Conservation (phyloP, 306 rosid species). For the Luffa acutangula region DNA sequence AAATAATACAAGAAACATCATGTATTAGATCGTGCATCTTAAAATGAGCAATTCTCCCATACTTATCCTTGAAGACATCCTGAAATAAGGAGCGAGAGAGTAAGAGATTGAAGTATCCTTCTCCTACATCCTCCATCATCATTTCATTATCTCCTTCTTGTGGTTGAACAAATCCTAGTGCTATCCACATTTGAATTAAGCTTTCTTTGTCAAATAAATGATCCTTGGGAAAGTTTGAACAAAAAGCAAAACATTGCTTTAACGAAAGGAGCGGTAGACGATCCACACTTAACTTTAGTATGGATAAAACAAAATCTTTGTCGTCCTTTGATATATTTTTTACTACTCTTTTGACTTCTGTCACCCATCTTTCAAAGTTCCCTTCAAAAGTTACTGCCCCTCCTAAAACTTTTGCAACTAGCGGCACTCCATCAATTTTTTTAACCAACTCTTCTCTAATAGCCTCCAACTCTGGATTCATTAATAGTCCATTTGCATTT, state of each 20-base stretch:
- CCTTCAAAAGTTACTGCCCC: not conserved
- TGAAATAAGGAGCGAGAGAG: not conserved
- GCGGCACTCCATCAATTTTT: slow-evolving; percentile 6
- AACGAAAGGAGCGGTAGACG: not conserved
- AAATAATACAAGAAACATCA: not conserved
- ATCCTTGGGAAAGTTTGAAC: slow-evolving; percentile 1
- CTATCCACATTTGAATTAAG: slow-evolving; percentile 10
- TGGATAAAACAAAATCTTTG: not conserved
- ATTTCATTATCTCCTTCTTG: not conserved
- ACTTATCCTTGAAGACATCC: too few species aligned
- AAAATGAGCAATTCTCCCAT: not conserved
- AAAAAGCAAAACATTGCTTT: slow-evolving; percentile 15
- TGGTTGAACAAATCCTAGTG: not conserved
- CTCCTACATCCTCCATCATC: not conserved
- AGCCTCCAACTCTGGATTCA: not conserved
- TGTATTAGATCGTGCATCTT: not conserved
- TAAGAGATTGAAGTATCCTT: not conserved
- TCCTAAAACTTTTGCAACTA: slow-evolving; percentile 14
- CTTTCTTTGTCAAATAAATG: not conserved
- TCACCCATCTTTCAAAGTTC: not conserved
- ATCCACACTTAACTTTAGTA: not conserved
- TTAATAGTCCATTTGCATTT: not conserved
- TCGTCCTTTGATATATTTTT: too few species aligned
- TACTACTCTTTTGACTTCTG: not conserved
- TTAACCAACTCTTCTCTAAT: not conserved